These are phyloP conservation scores for Diaporthe sp. DNA, from an alignment of 2,329 filamentous ascomycete species.

Conservation along the genomic window DNA sequence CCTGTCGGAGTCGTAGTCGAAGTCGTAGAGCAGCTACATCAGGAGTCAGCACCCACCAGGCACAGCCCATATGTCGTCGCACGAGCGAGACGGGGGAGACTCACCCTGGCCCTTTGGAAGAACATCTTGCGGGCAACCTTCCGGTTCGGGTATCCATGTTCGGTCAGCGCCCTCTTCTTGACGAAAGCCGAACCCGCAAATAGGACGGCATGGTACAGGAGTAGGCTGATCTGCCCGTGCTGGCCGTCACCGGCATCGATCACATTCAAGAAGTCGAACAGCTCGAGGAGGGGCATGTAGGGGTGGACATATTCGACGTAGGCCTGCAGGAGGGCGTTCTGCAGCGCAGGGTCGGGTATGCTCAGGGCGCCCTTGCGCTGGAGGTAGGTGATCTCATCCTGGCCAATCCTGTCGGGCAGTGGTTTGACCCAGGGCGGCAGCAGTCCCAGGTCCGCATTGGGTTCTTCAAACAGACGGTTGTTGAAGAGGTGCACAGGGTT, in stretches of 20 bases:
- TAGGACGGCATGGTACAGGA: slow-evolving; percentile 95
- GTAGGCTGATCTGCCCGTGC: slow-evolving; percentile 79
- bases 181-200: slow-evolving; percentile 92
- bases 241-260: slow-evolving; percentile 76
- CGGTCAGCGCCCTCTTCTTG: slow-evolving; percentile 79
- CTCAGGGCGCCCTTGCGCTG: slow-evolving; percentile 85
- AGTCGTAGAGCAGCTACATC: slow-evolving; percentile 85
- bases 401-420: slow-evolving; percentile 78
- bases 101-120: slow-evolving; percentile 87
- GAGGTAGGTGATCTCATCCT: slow-evolving; percentile 86
- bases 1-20: slow-evolving; percentile 92
- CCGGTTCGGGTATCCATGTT: slow-evolving; percentile 80
- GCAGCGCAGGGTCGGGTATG: slow-evolving; percentile 75
- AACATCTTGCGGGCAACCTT: slow-evolving; percentile 89
- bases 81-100: slow-evolving; percentile 44
- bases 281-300: slow-evolving; percentile 89
- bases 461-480: neutral
- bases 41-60: slow-evolving; percentile 17
- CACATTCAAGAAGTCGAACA: slow-evolving; percentile 67
- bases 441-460: slow-evolving; percentile 59
- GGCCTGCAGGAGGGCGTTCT: slow-evolving; percentile 82
- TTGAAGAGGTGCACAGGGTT: neutral
- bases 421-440: slow-evolving; percentile 76
- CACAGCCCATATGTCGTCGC: neutral
- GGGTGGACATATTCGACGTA: slow-evolving; percentile 93